Evolutionary conservation across 2,329 filamentous ascomycete species (phyloP).

Genomic region (Arachnopeziza araneosa): DNA sequence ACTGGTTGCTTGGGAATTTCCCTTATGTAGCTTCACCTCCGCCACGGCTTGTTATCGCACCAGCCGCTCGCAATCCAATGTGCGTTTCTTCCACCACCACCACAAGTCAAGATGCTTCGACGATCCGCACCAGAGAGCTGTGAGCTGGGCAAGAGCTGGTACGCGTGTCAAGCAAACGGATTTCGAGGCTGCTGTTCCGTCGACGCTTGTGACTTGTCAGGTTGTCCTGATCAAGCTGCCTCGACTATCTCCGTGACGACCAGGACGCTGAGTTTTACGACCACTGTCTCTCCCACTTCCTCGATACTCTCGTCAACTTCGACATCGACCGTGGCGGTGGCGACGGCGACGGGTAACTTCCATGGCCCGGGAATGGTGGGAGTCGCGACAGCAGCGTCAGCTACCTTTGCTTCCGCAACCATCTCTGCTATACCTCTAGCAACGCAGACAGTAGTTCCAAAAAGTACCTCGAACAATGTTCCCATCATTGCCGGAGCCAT

Average conservation of each 20-base stretch:
- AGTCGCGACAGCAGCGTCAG: background rate
- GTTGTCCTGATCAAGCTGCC: background rate
- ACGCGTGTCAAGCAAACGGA: background rate
- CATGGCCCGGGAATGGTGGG: background rate
- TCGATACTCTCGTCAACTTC: background rate
- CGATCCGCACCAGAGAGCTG: background rate
- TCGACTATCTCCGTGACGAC: background rate
- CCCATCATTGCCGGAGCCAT: conserved; percentile 21
- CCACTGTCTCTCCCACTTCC: background rate
- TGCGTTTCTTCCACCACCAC: background rate
- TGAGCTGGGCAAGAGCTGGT: background rate
- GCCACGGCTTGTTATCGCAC: background rate
- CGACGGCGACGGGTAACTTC: background rate
- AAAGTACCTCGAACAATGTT: background rate
- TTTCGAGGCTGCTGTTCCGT: background rate
- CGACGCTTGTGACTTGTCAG: background rate
- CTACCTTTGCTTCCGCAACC: background rate
- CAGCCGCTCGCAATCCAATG: background rate
- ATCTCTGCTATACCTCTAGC: background rate
- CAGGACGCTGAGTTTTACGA: background rate
- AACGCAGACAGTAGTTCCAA: background rate
- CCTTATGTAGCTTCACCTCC: background rate
- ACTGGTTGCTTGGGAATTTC: background rate
- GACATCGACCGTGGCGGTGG: too few relatives aligned
- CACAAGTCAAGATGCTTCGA: background rate